Evolutionary conservation across 306 rosid genomes (phyloP).

Genomic region (Rosa chinensis): DNA sequence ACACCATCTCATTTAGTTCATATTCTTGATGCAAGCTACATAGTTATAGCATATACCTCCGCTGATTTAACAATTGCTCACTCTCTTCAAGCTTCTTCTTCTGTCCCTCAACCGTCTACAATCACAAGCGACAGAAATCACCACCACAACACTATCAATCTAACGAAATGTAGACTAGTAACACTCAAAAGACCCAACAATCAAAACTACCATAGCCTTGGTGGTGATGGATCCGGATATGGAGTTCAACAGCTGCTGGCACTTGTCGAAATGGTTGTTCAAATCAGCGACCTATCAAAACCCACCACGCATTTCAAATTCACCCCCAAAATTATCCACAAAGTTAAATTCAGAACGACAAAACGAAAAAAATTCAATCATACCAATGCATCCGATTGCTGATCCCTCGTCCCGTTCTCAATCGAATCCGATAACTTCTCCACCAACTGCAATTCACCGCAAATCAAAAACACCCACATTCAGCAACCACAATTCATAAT

Average conservation of each 20-base stretch:
- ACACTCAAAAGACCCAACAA: too few species aligned
- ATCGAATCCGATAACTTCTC: conserved; percentile 79
- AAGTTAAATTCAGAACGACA: background rate
- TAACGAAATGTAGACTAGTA: background rate
- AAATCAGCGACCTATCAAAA: conserved; percentile 62
- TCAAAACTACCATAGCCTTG: conserved; percentile 71
- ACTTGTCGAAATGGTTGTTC: conserved; percentile 84
- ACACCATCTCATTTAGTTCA: conserved; percentile 11
- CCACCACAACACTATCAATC: conserved; percentile 14
- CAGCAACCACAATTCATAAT: background rate
- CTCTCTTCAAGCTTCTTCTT: conserved; percentile 77
- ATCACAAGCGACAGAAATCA: conserved; percentile 24
- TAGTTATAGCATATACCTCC: conserved; percentile 46
- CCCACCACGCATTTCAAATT: background rate
- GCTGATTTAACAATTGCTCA: conserved; percentile 65
- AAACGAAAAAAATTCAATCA: background rate
- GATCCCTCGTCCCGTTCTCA: conserved; percentile 78
- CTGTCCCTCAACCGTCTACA: conserved; percentile 92
- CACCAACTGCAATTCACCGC: conserved; percentile 48
- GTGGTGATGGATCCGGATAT: conserved; percentile 72
- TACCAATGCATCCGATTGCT: conserved; percentile 85
- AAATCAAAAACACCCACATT: conserved; percentile 2
- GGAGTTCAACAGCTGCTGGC: conserved; percentile 82
- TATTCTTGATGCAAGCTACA: conserved; percentile 7
- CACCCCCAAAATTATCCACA: background rate